Evolutionary conservation across 306 rosid species (phyloP).

Genomic region (Trifolium pratense): DNA sequence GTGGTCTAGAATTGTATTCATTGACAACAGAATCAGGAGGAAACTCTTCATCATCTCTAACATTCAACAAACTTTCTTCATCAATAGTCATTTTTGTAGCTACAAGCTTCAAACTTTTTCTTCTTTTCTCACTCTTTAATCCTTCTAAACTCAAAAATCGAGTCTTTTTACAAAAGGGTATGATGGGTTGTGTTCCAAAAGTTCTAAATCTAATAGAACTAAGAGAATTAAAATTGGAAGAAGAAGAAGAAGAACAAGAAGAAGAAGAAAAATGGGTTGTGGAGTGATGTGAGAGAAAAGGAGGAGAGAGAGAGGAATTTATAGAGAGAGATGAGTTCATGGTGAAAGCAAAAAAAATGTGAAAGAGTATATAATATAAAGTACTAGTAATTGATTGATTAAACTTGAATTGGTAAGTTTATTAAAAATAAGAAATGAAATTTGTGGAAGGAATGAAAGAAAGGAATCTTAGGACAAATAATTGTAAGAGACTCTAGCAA

Average conservation of each 20-base stretch:
- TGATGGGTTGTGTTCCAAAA: constrained; percentile 50
- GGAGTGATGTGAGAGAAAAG: constrained; percentile 47
- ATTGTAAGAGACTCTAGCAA: not conserved
- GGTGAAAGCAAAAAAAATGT: constrained; percentile 35
- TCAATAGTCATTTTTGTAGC: constrained; percentile 71
- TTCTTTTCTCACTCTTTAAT: constrained; percentile 28
- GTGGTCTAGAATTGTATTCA: constrained; percentile 73
- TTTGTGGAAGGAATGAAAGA: not conserved
- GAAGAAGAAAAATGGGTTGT: not conserved
- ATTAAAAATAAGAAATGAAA: not conserved
- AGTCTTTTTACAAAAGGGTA: constrained; percentile 40
- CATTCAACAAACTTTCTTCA: constrained; percentile 46
- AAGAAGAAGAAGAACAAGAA: constrained; percentile 5
- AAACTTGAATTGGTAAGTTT: not conserved
- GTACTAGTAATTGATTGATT: too few relatives aligned
- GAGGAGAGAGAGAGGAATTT: constrained; percentile 72
- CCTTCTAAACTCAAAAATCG: constrained; percentile 37
- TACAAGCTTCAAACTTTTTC: constrained; percentile 47
- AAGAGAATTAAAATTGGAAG: constrained; percentile 20
- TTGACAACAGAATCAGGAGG: constrained; percentile 75
- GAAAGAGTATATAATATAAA: constrained; percentile 14
- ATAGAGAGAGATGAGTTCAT: constrained; percentile 71
- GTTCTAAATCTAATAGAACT: constrained; percentile 39
- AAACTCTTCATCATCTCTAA: constrained; percentile 58
- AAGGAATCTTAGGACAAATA: not conserved